phyloP scores from a whole-genome alignment of 1,139 yeast genomes.

The Kluyveromyces sp. region DNA sequence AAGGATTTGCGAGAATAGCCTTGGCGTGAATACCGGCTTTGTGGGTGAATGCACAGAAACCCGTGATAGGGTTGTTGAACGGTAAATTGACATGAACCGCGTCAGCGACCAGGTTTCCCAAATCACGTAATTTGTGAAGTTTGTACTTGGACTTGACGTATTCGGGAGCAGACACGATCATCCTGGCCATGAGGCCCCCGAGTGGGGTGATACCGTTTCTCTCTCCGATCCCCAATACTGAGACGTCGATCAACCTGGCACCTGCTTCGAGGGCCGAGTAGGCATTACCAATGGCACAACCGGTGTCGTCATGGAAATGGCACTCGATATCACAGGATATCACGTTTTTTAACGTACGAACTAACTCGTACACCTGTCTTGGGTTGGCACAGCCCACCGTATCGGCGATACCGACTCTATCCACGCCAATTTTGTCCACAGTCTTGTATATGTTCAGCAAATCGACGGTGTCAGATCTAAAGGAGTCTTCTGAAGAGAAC shows the following conservation, averaged over 20 bases:
- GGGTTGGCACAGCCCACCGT: slow-evolving; percentile 98
- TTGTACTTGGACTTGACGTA: slow-evolving; percentile 87
- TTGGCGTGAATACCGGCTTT: slow-evolving; percentile 98
- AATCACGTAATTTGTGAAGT: slow-evolving; percentile 84
- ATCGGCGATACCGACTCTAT: slow-evolving; percentile 96
- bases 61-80: slow-evolving; percentile 94
- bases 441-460: slow-evolving; percentile 87
- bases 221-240: slow-evolving; percentile 94
- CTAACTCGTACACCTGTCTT: slow-evolving; percentile 91
- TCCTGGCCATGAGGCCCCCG: slow-evolving; percentile 95
- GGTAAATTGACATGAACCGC: slow-evolving; percentile 93
- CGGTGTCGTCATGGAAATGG: slow-evolving; percentile 96
- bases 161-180: slow-evolving; percentile 96
- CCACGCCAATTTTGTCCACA: slow-evolving; percentile 91
- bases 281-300: slow-evolving; percentile 95
- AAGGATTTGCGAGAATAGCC: slow-evolving; percentile 93
- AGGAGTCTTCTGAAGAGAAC: slow-evolving; percentile 40
- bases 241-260: slow-evolving; percentile 85
- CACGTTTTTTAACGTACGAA: slow-evolving; percentile 79
- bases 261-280: slow-evolving; percentile 96
- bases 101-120: slow-evolving; percentile 89
- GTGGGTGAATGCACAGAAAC: slow-evolving; percentile 96
- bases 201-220: slow-evolving; percentile 94
- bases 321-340: slow-evolving; percentile 94
- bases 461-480: slow-evolving; percentile 74